A percentile compares a stretch with the other conserved stretches of the same genome.
Evolutionary conservation across 2,329 filamentous ascomycete species (phyloP).

Genomic region (Trichoderma breve): DNA sequence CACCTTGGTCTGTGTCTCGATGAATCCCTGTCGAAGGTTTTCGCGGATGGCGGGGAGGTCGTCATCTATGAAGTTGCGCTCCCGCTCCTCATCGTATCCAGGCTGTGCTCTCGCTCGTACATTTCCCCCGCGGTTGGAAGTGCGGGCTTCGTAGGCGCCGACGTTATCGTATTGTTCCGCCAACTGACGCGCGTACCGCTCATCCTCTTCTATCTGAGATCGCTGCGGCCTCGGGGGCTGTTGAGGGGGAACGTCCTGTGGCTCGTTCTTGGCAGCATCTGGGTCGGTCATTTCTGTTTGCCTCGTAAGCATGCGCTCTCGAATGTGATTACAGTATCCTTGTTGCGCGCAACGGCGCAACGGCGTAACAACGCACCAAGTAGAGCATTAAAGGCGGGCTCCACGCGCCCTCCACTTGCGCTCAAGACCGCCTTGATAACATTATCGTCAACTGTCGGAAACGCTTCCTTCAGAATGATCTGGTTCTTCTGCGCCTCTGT

Average conservation of each 20-base stretch:
- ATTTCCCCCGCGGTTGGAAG: slow-evolving; percentile 44
- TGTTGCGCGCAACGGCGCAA: not conserved
- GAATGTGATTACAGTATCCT: slow-evolving; percentile 19
- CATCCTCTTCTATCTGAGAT: slow-evolving; percentile 84
- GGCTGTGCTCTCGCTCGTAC: slow-evolving; percentile 36
- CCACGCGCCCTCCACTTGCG: slow-evolving; percentile 82
- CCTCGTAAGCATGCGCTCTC: not conserved
- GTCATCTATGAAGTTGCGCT: slow-evolving; percentile 92
- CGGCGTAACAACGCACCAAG: slow-evolving; percentile 55
- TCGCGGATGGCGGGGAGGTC: slow-evolving; percentile 91
- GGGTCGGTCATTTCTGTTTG: slow-evolving; percentile 73
- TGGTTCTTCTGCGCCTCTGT: slow-evolving; percentile 82
- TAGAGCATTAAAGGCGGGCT: slow-evolving; percentile 93
- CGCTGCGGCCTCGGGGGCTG: slow-evolving; percentile 75
- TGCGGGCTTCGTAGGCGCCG: slow-evolving; percentile 57
- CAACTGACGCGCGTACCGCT: slow-evolving; percentile 86
- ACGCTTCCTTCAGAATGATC: slow-evolving; percentile 87
- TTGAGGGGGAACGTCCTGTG: slow-evolving; percentile 62
- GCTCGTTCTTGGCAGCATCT: slow-evolving; percentile 57
- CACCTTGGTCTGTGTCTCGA: slow-evolving; percentile 89
- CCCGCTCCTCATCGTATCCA: slow-evolving; percentile 45
- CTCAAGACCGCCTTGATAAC: slow-evolving; percentile 85
- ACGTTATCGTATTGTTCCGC: slow-evolving; percentile 81
- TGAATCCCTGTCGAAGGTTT: slow-evolving; percentile 89
- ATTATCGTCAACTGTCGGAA: slow-evolving; percentile 74